Conservation (phyloP, 495 filamentous ascomycete species). For the Penicillium cataractarum region DNA sequence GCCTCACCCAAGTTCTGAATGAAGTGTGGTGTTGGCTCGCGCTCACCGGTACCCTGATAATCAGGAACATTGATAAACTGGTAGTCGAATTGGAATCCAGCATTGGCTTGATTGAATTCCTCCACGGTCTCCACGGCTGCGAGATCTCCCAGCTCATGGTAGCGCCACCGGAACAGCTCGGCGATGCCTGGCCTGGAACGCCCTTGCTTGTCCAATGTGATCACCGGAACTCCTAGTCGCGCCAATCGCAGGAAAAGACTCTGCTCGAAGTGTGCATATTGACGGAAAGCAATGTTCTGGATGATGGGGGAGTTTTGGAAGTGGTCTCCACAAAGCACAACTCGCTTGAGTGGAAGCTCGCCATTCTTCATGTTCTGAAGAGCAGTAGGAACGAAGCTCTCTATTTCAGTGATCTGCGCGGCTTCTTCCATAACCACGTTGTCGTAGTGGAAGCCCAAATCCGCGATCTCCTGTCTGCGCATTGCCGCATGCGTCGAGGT, state of each 20-base stretch:
- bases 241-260: constrained; percentile 91
- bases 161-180: constrained; percentile 91
- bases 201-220: constrained; percentile 91
- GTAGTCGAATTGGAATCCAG: constrained; percentile 90
- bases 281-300: constrained; percentile 92
- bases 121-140: constrained; percentile 65
- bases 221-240: constrained; percentile 84
- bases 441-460: constrained; percentile 93
- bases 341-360: constrained; percentile 75
- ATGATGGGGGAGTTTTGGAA: constrained; percentile 96
- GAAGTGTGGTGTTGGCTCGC: constrained; percentile 92
- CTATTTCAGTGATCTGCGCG: constrained; percentile 96
- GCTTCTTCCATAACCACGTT: constrained; percentile 99
- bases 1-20: constrained; percentile 97
- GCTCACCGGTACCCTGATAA: constrained; percentile 89
- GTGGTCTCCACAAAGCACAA: constrained; percentile 94
- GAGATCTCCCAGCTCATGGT: constrained; percentile 77
- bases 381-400: constrained; percentile 92
- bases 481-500: constrained; percentile 99
- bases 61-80: constrained; percentile 97
- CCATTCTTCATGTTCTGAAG: constrained; percentile 79
- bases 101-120: constrained; percentile 83
- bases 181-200: constrained; percentile 85
- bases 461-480: constrained; percentile 87
- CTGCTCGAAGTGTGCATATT: constrained; percentile 95